Percentiles rank a stretch among this genome's conserved stretches.
Conservation (phyloP, 1,139 yeast species). For the Arxiozyma heterogenica region DNA sequence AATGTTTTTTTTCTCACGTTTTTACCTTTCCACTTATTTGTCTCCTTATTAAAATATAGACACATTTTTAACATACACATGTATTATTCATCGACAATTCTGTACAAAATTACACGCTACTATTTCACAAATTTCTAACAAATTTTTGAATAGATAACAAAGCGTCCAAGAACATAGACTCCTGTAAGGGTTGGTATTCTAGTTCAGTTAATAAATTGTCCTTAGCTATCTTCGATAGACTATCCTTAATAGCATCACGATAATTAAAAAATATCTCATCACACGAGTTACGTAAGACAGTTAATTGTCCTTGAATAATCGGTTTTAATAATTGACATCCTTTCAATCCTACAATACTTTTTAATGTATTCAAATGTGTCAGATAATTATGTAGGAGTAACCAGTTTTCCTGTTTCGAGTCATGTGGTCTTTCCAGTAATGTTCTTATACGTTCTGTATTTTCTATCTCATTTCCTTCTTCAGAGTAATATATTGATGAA, state of each 20-base stretch:
- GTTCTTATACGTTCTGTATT: slow-evolving; percentile 15
- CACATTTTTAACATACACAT: too few relatives aligned
- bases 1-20: too few relatives aligned
- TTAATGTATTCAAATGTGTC: slow-evolving; percentile 24
- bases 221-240: not conserved
- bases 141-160: slow-evolving; percentile 17
- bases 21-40: too few relatives aligned
- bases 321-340: slow-evolving; percentile 18
- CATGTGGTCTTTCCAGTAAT: slow-evolving; percentile 2
- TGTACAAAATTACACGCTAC: not conserved
- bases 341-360: slow-evolving; percentile 29
- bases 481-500: slow-evolving; percentile 3
- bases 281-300: slow-evolving; percentile 17
- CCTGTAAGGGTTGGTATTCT: not conserved
- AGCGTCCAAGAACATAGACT: slow-evolving; percentile 6
- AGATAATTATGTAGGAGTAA: slow-evolving; percentile 22
- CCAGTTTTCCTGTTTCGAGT: slow-evolving; percentile 12
- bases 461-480: slow-evolving; percentile 1
- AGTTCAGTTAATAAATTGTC: not conserved
- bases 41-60: too few relatives aligned
- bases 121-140: slow-evolving; percentile 15
- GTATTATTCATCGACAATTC: too few relatives aligned
- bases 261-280: slow-evolving; percentile 12
- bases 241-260: slow-evolving; percentile 6
- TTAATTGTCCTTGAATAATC: slow-evolving; percentile 15